Evolutionary conservation across 148 eudicot genomes (phyloP), one percentile per base, ranked within the genome.

Genomic region (Amaranthus palmeri): DNA sequence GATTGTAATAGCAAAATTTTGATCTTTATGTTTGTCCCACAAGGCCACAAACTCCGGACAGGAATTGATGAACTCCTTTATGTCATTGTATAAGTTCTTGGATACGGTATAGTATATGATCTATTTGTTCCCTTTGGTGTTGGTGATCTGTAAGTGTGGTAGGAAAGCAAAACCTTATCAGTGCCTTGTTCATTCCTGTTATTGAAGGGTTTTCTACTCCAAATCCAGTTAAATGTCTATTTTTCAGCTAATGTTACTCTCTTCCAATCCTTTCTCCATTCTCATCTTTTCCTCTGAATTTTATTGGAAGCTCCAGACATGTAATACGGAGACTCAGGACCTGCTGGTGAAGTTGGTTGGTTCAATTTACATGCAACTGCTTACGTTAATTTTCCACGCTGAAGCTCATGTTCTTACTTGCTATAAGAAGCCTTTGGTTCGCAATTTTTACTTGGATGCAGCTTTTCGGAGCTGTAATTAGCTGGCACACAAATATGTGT

Each of bases 361-460:
- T 61, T 72, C 18, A 49, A 8, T 63, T 47, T 36, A 58, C 53
- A 82, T 46, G 77, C 74, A 72, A 56, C 48, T 54, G 64, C 76
- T 61, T 18, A 71, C 13, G 57, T 78, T 44, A 80, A 83, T 73
- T 79, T 73, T 72, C 76, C 11, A 68, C 85, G 69, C 45, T 78
- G 18, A 76, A 67, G 66, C 66, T 72, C 47, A 72, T 83, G 65
- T 74, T 80, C 52, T 45, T 78, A 52, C 61, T 80, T 75, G 72
- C 70, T 42, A 8, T 85, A 57, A 83, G 80, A 71, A 76, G 84
- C 73, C 67, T 82, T 44, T 85, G 75, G 75, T 68, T 83, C 54
- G 77, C 83, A 45, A 67, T 81, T 64, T 56, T 70, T 68, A 82
- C 90, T 51, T 92, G 87, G 91, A 67, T 84, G 44, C 88, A 90